Percentiles rank a stretch among this genome's conserved stretches.
phyloP scores from a whole-genome alignment of 306 rosid species.

The Carpinus viminea region DNA sequence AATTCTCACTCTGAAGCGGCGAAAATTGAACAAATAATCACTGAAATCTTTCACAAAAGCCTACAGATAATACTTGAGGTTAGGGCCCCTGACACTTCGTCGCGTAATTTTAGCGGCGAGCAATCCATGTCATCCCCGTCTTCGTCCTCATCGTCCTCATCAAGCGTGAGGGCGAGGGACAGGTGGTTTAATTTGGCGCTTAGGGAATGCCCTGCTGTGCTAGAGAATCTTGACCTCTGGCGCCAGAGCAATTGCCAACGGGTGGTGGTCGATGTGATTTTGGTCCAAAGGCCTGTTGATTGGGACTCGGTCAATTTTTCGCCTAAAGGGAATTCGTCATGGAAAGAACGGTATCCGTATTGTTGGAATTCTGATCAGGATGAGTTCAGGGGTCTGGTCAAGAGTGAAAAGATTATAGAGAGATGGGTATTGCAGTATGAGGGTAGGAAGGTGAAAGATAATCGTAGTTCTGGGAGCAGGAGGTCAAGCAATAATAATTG shows the following conservation, averaged over 20 bases:
- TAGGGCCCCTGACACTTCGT: constrained; percentile 59
- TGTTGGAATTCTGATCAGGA: constrained; percentile 54
- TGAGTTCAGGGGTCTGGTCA: constrained; percentile 44
- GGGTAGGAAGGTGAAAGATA: constrained; percentile 51
- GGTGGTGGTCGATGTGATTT: constrained; percentile 72
- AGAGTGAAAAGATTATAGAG: constrained; percentile 74
- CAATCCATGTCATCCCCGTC: constrained; percentile 62
- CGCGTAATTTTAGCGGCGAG: constrained; percentile 60
- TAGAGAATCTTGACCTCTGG: constrained; percentile 70
- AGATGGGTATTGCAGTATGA: constrained; percentile 84
- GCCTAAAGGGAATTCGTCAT: constrained; percentile 41
- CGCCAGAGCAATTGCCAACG: constrained; percentile 65
- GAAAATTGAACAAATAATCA: constrained; percentile 68
- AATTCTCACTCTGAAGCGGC: constrained; percentile 68
- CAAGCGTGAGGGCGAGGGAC: constrained; percentile 78
- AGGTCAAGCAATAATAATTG: constrained; percentile 54
- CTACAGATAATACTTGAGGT: constrained; percentile 81
- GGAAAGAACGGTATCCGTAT: constrained; percentile 45
- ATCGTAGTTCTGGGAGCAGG: constrained; percentile 47
- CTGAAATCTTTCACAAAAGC: constrained; percentile 76
- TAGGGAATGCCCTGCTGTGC: constrained; percentile 63
- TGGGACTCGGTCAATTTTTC: constrained; percentile 47
- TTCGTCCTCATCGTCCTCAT: constrained; percentile 68
- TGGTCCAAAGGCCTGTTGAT: constrained; percentile 57
- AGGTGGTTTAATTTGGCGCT: constrained; percentile 87